A percentile compares a stretch with the other conserved stretches of the same genome.
phyloP scores from a whole-genome alignment of 805 yeast genomes.

The Saturnispora sanitii region DNA sequence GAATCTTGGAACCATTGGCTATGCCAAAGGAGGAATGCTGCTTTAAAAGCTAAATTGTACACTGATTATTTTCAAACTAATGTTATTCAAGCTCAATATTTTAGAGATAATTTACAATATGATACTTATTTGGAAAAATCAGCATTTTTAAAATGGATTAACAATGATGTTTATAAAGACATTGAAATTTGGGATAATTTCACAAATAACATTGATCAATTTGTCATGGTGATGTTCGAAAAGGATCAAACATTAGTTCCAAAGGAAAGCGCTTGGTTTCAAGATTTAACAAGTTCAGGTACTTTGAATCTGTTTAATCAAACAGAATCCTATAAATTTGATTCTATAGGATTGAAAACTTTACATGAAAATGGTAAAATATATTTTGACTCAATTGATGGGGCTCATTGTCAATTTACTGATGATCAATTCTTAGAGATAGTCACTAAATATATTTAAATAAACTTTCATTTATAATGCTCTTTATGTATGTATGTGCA shows the following conservation, averaged over 20 bases:
- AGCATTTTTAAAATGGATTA: conserved; percentile 50
- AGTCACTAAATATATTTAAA: conserved; percentile 29
- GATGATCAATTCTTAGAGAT: conserved; percentile 39
- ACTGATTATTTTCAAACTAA: conserved; percentile 42
- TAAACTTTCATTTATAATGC: not conserved
- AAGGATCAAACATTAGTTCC: conserved; percentile 66
- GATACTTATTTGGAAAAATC: conserved; percentile 48
- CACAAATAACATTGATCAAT: conserved; percentile 33
- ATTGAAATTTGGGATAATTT: conserved; percentile 34
- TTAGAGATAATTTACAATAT: conserved; percentile 44
- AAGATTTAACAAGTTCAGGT: conserved; percentile 40
- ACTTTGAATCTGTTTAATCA: conserved; percentile 34
- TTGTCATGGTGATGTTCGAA: conserved; percentile 51
- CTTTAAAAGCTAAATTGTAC: conserved; percentile 56
- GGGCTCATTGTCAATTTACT: conserved; percentile 55
- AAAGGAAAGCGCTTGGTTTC: conserved; percentile 60
- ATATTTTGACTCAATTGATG: conserved; percentile 43
- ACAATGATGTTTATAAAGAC: conserved; percentile 43
- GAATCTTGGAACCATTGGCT: conserved; percentile 38
- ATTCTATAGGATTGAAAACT: conserved; percentile 49
- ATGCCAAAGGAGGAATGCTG: conserved; percentile 43
- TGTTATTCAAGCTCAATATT: conserved; percentile 67
- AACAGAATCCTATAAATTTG: conserved; percentile 41
- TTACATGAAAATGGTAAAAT: conserved; percentile 37
- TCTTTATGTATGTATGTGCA: not conserved